Evolutionary conservation across 306 rosid species (phyloP).

Genomic region (Gleditsia sinensis): DNA sequence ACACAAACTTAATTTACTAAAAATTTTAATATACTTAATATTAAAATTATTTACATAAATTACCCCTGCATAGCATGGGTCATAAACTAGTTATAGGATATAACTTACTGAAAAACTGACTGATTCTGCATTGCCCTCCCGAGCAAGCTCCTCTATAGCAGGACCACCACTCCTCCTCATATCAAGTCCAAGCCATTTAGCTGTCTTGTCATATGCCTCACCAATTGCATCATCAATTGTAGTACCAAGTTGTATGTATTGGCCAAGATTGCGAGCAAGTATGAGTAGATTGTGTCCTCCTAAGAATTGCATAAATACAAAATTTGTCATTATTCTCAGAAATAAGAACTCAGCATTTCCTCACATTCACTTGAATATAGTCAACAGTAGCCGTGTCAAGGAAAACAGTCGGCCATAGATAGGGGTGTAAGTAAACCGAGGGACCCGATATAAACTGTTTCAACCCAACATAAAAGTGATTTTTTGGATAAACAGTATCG

Average conservation of each 20-base stretch:
- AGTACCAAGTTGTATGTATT: conserved; percentile 90
- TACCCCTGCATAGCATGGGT: background rate
- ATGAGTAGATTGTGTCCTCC: conserved; percentile 93
- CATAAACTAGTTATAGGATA: conserved; percentile 16
- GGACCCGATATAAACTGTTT: no score
- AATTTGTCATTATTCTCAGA: conserved; percentile 19
- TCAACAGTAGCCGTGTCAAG: conserved; percentile 2
- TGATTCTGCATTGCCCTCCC: conserved; percentile 77
- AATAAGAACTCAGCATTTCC: conserved; percentile 20
- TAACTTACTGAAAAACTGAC: conserved; percentile 74
- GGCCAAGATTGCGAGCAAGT: conserved; percentile 89
- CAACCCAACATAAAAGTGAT: no score
- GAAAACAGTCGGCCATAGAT: no score
- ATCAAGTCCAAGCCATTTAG: conserved; percentile 99
- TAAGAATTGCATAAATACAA: conserved; percentile 33
- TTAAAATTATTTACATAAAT: background rate
- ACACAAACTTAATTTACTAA: background rate
- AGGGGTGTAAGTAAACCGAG: no score
- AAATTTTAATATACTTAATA: background rate
- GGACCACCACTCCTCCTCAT: conserved; percentile 98
- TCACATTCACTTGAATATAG: background rate
- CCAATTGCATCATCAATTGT: conserved; percentile 97
- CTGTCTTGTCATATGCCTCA: conserved; percentile 96
- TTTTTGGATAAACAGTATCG: no score
- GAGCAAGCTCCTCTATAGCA: conserved; percentile 91